Evolutionary conservation across 2,329 filamentous ascomycete species (phyloP).

Genomic region (Pestalotiopsis sp.): DNA sequence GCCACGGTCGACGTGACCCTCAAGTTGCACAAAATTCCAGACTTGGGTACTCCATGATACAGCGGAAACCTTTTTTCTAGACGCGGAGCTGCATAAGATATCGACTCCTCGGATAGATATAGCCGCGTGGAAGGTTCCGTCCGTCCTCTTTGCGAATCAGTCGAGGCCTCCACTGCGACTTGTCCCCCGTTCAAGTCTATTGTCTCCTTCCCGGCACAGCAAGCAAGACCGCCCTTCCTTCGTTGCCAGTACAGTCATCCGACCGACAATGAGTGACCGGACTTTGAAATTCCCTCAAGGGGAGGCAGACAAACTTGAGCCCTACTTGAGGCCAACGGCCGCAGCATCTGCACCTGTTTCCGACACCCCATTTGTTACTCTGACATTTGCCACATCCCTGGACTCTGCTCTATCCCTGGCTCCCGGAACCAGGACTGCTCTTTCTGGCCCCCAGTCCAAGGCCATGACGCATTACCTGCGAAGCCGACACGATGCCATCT

Average conservation of each 20-base stretch:
- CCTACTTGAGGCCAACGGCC: slow-evolving; percentile 13
- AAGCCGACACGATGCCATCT: slow-evolving; percentile 79
- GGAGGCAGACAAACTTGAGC: slow-evolving; percentile 27
- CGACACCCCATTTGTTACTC: slow-evolving; percentile 61
- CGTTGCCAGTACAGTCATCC: background rate
- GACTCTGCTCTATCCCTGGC: slow-evolving; percentile 78
- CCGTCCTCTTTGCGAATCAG: background rate
- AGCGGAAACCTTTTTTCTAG: background rate
- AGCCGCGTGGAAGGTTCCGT: background rate
- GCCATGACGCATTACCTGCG: slow-evolving; percentile 93
- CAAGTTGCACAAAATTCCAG: background rate
- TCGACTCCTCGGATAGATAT: background rate
- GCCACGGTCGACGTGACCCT: background rate
- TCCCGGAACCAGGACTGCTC: slow-evolving; percentile 77
- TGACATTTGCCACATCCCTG: slow-evolving; percentile 90
- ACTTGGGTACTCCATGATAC: background rate
- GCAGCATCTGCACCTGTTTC: background rate
- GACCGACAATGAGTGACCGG: slow-evolving; percentile 6
- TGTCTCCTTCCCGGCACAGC: background rate
- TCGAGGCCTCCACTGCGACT: background rate
- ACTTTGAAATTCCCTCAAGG: slow-evolving; percentile 29
- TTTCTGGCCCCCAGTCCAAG: slow-evolving; percentile 84
- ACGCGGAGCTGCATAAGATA: background rate
- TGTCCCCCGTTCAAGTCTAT: background rate
- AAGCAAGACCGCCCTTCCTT: background rate